phyloP scores from a whole-genome alignment of 1,284 basidiomycete genomes.

The Moesziomyces globuligerus region DNA sequence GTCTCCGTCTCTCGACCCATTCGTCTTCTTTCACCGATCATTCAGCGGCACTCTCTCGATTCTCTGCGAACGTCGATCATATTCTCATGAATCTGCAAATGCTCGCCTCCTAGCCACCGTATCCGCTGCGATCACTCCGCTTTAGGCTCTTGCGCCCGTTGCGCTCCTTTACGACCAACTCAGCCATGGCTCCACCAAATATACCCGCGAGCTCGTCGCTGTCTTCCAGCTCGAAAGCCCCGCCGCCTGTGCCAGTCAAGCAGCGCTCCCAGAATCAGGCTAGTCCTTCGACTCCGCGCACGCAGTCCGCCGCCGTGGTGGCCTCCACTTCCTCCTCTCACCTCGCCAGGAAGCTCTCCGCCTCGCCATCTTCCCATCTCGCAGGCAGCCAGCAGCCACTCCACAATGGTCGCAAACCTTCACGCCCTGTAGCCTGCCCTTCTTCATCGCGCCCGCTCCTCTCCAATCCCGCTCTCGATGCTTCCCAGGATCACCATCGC shows the following conservation, averaged over 20 bases:
- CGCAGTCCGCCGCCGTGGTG: constrained; percentile 14
- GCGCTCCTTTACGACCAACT: background rate
- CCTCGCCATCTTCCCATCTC: constrained; percentile 13
- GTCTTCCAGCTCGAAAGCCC: background rate
- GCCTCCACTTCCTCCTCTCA: constrained; percentile 9
- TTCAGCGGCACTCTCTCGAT: background rate
- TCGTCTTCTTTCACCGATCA: background rate
- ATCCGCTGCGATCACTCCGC: background rate
- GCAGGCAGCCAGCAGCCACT: constrained; percentile 9
- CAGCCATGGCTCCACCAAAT: constrained; percentile 19
- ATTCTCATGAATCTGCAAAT: background rate
- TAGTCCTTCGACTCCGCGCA: constrained; percentile 8
- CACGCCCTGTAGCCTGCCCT: constrained; percentile 14
- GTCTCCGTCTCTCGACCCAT: background rate
- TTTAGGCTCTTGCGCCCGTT: background rate
- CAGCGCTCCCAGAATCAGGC: background rate
- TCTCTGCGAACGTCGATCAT: no score
- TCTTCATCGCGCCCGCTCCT: constrained; percentile 19
- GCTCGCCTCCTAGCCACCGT: background rate
- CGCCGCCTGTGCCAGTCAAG: constrained; percentile 19
- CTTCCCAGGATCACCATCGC: constrained; percentile 33
- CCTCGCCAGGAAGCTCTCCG: constrained; percentile 18
- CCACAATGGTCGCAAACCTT: constrained; percentile 9
- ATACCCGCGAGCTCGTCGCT: background rate
- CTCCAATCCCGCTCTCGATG: constrained; percentile 9